Percentiles rank a stretch among this genome's conserved stretches.
phyloP scores from a whole-genome alignment of 805 yeast species.

The Candida loeiensis region DNA sequence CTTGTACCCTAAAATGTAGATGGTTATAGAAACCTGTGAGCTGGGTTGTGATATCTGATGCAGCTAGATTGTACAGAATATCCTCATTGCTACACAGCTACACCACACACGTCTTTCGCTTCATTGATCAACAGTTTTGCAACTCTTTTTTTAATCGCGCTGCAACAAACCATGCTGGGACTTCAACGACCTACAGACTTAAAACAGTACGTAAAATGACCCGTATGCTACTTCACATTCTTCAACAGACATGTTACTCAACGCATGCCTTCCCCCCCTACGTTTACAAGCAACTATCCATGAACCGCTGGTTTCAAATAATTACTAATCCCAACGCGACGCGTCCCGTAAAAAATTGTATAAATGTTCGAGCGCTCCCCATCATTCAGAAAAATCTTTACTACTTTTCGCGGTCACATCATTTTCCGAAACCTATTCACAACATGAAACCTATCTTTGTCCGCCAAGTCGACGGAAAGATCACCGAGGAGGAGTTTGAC shows the following conservation, averaged over 20 bases:
- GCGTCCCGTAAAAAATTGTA: conserved; percentile 2
- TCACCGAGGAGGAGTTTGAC: conserved; percentile 10
- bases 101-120: too few relatives aligned
- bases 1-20: too few relatives aligned
- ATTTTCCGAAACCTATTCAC: neutral
- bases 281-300: neutral
- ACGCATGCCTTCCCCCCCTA: too few relatives aligned
- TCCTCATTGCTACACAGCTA: too few relatives aligned
- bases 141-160: neutral
- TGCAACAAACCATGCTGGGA: neutral
- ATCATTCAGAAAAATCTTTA: neutral
- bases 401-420: conserved; percentile 3
- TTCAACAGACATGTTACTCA: too few relatives aligned
- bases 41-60: too few relatives aligned
- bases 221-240: too few relatives aligned
- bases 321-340: conserved; percentile 2
- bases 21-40: too few relatives aligned
- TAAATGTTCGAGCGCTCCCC: neutral
- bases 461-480: conserved; percentile 10
- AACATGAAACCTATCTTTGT: conserved; percentile 7
- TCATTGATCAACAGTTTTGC: neutral
- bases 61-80: too few relatives aligned
- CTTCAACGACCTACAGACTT: too few relatives aligned
- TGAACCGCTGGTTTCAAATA: neutral
- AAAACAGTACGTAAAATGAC: too few relatives aligned